Base-by-base conservation (phyloP, 176 grass and related monocot species). In the Eragrostis nindensis region DNA sequence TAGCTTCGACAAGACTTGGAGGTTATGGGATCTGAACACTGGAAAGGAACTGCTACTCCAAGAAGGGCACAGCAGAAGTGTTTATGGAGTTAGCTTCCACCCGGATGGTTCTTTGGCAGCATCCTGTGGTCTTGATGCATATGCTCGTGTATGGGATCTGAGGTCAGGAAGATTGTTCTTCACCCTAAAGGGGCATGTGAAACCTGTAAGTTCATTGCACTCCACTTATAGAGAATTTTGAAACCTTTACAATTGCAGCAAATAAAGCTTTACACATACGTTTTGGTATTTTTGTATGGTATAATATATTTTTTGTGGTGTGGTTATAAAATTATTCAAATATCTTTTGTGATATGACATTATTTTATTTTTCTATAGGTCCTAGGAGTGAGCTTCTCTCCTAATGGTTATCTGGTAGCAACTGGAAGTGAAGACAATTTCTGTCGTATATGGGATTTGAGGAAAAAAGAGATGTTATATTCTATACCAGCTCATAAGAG, bases 1-100 rank as follows among this genome's bases (percentile, higher is more conserved):
- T 89, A 95, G 95, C 75, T 98, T 91, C 78, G 95, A 98, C 84
- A 98, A 95, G 82, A 98, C 95, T 18, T 98, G 95, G 95, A 89
- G 95, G 87, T 74, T 95, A 63, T 98, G 95, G 95, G 95, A 98
- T 49, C 46, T 95, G 40, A 81, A 73, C 79, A 93, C 95, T 40
- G 90, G 95, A 56, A 89, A 82, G 55, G 95, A 98, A 61, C 72
- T 98, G 73, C 85, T 98, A 70, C 91, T 98, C 42, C 95, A 98
- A 89, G 95, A 98, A 57, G 95, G 95, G 12, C 95, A 98, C 64
- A 95, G 92, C 83, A 93, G 95, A 85, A 89, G 90, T 71, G 90
- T 98, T 15, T 98, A 98, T 87, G 90, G 86, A 62, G 77, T 98
- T 86, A 70, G 81, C 75, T 98, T 98, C 83, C 95, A 98, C 69